Base-by-base conservation (phyloP, 768 basidiomycete genomes). In the Phlebiopsis flavidoalba region DNA sequence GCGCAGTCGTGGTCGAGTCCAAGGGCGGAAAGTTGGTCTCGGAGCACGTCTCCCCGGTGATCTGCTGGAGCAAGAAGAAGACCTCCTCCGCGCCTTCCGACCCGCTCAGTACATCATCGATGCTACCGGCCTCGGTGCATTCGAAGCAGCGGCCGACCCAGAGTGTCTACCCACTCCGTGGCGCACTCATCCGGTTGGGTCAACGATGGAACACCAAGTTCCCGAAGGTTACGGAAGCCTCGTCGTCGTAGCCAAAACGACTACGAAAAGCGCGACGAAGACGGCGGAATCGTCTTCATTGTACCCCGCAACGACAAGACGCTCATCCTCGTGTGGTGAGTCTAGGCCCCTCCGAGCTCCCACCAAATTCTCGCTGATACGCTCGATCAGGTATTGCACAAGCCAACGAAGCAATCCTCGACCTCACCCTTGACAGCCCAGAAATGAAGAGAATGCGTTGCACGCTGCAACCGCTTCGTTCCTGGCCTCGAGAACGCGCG, bases 161-260 rank as follows among this genome's bases (percentile, higher is more conserved):
- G 33, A 70, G 67, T 3, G 70, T 71, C 6, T 74, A 73, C 62
- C 76, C 75, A 12, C 71, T 76, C 7, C 73, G 76, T 8, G 76
- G 76, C 4, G 75, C 72, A 8, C 70, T 66, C 33, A 60, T 66
- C 47, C 66, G n/a, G 66, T 11, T 61, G 64, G 14, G 62, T 76
- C 52, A 76, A 74, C 62, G 70, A 73, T 22, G 76, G 77, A 3
- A 66, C 63, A 24, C n/a, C n/a, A 68, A 69, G 51, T 76, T 76
- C 66, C 75, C 73, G 33, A 69, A 67, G 47, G 70, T 76, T 35
- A 69, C 59, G 5, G 68, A 73, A 56, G 73, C 73, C 22, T 63
- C n/a, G n/a, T 74, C 8, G 69, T 70, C 15, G 70, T 76, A 48
- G 71, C 73, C 4, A 69, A n/a, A n/a, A 73, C 19, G 72, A 75